Base-by-base conservation (phyloP, 441 rosid species). In the Adansonia rubrostipa region DNA sequence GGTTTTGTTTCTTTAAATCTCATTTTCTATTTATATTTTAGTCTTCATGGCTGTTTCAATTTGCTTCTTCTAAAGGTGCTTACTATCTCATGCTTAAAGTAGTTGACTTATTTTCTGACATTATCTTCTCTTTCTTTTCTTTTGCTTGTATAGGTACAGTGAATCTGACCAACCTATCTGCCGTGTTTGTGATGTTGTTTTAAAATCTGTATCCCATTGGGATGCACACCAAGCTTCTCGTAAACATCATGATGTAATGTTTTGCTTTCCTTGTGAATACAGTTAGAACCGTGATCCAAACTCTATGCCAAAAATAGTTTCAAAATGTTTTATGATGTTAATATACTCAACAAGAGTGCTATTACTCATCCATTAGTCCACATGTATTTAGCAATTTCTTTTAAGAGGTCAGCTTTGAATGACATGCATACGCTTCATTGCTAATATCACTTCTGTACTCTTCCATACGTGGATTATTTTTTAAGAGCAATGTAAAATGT, bases 161-260 rank as follows among this genome's bases (percentile, higher is more conserved):
- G 97, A 96, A 77, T 85, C 83, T 54, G 98, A 94, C 48, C 97
- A 94, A 82, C 97, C 95, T 14, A 89, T 96, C 40, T 96, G 99
- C 79, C 84, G 94, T 78, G 91, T 96, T 22, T 96, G 98, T 77
- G 88, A 92, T 69, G 57, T 93, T 24, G 93, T 91, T 73, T 86
- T 96, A 88, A 96, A 93, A 81, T 90, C 94, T 63, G 96, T 91
- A 44, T 88, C 97, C 63, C 82, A 77, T 0, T 96, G 98, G 98
- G 97, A 92, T 86, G 97, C 92, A 0, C 98, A 96, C 84, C 98
- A 96, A 88, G 96, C 92, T 88, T 96, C 98, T 72, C 95, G 95
- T 75, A 96, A 96, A 78, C 99, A 94, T 83, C 92, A 76, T 60
- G 92, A 94, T 97, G 99, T 90, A 33, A 77, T 68, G 8, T 71